Conservation (phyloP, 352 stramenopile species). For the Aphanomyces invadans region DNA sequence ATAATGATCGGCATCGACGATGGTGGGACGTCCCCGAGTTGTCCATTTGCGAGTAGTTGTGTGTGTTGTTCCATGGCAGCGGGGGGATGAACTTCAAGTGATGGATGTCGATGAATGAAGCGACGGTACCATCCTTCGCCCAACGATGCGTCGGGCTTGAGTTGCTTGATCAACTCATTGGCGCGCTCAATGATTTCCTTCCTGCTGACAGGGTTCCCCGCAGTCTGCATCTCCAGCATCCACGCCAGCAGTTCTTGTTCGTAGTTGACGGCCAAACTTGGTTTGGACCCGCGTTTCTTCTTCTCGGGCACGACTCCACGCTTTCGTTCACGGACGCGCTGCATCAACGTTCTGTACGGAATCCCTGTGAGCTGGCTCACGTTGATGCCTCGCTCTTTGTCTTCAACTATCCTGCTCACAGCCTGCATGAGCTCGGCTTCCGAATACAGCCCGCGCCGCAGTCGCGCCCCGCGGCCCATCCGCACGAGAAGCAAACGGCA, state of each 20-base stretch:
- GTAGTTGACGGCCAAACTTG: slow-evolving; percentile 8
- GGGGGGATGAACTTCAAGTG: neutral
- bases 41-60: too few relatives aligned
- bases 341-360: slow-evolving; percentile 11
- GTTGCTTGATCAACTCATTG: slow-evolving; percentile 11
- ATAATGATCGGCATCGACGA: neutral
- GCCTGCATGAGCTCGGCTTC: neutral
- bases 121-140: slow-evolving; percentile 13
- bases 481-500: neutral
- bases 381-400: slow-evolving; percentile 10
- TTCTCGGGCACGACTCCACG: slow-evolving; percentile 1
- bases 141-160: slow-evolving; percentile 2
- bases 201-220: neutral
- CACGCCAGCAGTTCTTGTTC: slow-evolving; percentile 11
- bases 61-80: neutral
- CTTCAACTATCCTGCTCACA: neutral
- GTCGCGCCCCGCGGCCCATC: neutral
- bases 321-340: slow-evolving; percentile 6
- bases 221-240: slow-evolving; percentile 2
- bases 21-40: neutral
- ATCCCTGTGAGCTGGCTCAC: neutral
- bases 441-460: neutral
- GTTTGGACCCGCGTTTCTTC: slow-evolving; percentile 3
- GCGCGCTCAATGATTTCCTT: slow-evolving; percentile 14
- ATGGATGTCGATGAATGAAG: slow-evolving; percentile 12